Percentiles rank a stretch among this genome's conserved stretches.
Conservation (phyloP, 2,329 filamentous ascomycete genomes). For the Aspergillus novofumigatus region DNA sequence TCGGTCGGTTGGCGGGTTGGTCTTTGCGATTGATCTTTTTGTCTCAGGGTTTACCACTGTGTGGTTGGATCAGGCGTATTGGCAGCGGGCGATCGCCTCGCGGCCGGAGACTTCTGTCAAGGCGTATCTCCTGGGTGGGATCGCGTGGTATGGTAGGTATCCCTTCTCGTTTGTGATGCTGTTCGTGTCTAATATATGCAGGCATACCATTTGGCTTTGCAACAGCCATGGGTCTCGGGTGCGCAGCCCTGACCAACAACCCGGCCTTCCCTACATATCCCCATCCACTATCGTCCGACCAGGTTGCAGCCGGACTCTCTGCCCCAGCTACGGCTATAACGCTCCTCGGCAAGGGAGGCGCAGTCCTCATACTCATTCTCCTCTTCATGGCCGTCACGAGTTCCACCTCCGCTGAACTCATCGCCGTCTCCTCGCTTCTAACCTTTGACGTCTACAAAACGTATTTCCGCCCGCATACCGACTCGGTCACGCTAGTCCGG, state of each 20-base stretch:
- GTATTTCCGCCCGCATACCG: conserved; percentile 44
- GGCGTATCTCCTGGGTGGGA: conserved; percentile 41
- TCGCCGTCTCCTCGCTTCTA: conserved; percentile 50
- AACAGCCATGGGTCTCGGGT: conserved; percentile 45
- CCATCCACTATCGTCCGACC: conserved; percentile 22
- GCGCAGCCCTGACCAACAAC: conserved; percentile 42
- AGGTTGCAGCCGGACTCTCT: conserved; percentile 31
- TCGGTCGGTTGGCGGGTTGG: conserved; percentile 31
- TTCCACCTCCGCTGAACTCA: conserved; percentile 48
- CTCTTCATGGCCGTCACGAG: conserved; percentile 42
- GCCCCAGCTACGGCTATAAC: conserved; percentile 32
- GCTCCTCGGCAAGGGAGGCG: conserved; percentile 36
- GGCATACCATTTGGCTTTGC: conserved; percentile 49
- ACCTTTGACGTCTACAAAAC: conserved; percentile 51
- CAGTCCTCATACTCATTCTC: conserved; percentile 29
- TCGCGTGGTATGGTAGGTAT: conserved; percentile 27
- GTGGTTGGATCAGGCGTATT: conserved; percentile 44
- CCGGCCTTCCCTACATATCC: conserved; percentile 52
- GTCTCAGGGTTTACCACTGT: conserved; percentile 32
- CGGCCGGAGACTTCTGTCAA: conserved; percentile 39
- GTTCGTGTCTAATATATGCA: neutral
- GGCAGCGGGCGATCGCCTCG: conserved; percentile 44
- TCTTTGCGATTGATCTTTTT: conserved; percentile 38
- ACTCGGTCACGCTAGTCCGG: conserved; percentile 45
- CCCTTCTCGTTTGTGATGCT: too few species aligned